Evolutionary conservation across 2,329 filamentous ascomycete genomes (phyloP).

Genomic region (Fusarium palustre): DNA sequence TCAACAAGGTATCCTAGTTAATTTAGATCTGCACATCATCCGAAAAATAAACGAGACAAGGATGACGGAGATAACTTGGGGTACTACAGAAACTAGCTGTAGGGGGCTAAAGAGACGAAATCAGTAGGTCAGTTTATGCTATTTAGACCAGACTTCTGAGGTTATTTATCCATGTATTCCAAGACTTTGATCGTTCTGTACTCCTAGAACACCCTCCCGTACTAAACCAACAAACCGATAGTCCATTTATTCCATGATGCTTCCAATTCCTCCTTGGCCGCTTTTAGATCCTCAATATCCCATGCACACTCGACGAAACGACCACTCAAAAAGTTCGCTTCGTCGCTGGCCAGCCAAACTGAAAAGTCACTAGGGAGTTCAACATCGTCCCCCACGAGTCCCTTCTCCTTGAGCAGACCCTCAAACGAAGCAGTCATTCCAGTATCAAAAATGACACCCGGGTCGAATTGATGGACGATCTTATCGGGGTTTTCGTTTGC

Average conservation of each 20-base stretch:
- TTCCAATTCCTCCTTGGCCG: conserved; percentile 51
- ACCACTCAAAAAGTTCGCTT: conserved; percentile 60
- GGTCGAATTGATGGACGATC: conserved; percentile 57
- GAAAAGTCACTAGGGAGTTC: conserved; percentile 56
- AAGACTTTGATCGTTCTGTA: no score
- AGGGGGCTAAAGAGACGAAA: no score
- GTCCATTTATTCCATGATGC: conserved; percentile 38
- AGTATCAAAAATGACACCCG: conserved; percentile 54
- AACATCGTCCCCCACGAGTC: conserved; percentile 37
- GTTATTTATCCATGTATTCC: no score
- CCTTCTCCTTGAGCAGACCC: conserved; percentile 15
- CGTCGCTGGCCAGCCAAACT: conserved; percentile 58
- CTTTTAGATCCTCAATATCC: conserved; percentile 63
- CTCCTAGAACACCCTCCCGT: no score
- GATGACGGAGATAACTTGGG: neutral
- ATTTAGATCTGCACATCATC: conserved; percentile 5
- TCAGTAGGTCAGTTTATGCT: no score
- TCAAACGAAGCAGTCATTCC: conserved; percentile 40
- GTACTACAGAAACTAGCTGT: no score
- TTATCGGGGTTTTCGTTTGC: conserved; percentile 55
- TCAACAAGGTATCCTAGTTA: conserved; percentile 6
- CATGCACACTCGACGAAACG: conserved; percentile 62
- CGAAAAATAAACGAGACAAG: neutral
- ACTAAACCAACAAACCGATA: conserved; percentile 21
- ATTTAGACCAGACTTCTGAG: no score